Conservation (phyloP, 2,329 filamentous ascomycete genomes). For the Didymella exigua region DNA sequence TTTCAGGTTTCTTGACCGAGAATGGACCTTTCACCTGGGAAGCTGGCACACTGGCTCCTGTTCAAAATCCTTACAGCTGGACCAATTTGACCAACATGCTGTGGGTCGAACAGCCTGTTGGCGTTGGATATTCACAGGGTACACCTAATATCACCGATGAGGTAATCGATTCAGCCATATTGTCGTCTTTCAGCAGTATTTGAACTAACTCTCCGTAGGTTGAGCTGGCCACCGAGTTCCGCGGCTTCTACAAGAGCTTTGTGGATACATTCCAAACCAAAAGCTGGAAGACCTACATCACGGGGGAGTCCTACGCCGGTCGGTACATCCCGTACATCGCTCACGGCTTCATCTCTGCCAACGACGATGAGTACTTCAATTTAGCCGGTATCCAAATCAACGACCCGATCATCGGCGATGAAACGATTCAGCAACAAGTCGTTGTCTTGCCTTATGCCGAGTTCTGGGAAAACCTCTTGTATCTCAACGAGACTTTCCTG, state of each 20-base stretch:
- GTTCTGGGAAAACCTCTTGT: constrained; percentile 50
- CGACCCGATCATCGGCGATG: constrained; percentile 53
- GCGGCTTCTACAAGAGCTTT: constrained; percentile 62
- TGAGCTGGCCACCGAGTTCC: constrained; percentile 54
- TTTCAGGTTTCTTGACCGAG: neutral
- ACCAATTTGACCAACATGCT: constrained; percentile 52
- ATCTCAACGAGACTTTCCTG: constrained; percentile 52
- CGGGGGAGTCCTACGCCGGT: constrained; percentile 53
- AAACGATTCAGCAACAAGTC: constrained; percentile 47
- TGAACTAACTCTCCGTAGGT: constrained; percentile 23
- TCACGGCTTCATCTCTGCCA: constrained; percentile 60
- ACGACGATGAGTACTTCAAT: constrained; percentile 58
- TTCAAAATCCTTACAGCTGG: constrained; percentile 74
- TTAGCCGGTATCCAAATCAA: constrained; percentile 58
- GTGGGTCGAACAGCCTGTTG: constrained; percentile 58
- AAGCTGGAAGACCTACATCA: constrained; percentile 60
- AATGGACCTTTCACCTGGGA: constrained; percentile 58
- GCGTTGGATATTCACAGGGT: constrained; percentile 52
- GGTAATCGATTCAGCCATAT: neutral
- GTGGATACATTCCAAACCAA: constrained; percentile 60
- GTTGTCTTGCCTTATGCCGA: constrained; percentile 45
- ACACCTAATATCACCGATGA: constrained; percentile 55
- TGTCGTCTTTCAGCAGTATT: neutral
- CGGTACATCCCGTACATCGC: constrained; percentile 63
- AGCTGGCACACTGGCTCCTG: constrained; percentile 69